Base-by-base conservation (phyloP, 1,284 basidiomycete genomes). In the Sporisorium iseilematis-ciliati region DNA sequence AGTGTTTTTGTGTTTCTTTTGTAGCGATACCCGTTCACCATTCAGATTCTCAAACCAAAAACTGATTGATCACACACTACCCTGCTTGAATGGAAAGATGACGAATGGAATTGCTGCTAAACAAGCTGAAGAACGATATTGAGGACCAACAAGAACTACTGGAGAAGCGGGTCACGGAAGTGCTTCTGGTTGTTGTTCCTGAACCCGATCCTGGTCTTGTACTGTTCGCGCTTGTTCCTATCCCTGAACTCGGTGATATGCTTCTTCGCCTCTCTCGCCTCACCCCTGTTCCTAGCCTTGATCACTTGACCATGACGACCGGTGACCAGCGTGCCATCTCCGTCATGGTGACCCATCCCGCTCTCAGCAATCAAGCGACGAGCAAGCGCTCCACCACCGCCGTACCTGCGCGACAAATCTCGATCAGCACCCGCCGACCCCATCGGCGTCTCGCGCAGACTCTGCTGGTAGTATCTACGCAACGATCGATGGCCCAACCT, bases 401-500 rank as follows among this genome's bases (percentile, higher is more conserved):
- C 65, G 45, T 63, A 70, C 14, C 76, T 50, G 33, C 65, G 58
- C 43, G 76, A 66, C 7, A 69, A 49, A 41, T 75, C 62, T 21
- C 52, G 45, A 40, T 66, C 46, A 14, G 46, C 29, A 1, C 35
- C 35, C 2, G 16, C 20, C 6, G 63, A 54, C 0, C 57, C 49
- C 35, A 75, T 66, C 5, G 81, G 81, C 23, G 73, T 75, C 41
- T 77, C 62, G 57, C 78, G 78, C 20, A 83, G 62, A 12, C 73
- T 63, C 86, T 98, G 96, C 2, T 91, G 89, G 86, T 98, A 97
- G 86, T 97, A 95, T 38, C 92, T 89, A 52, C 89, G 89, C 87
- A 98, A 90, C 43, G 91, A 91, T 40, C 95, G 91, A 83, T 99
- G 97, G 0, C 95, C 95, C 73, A 99, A 91, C 8, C 93, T 91